Conservation (phyloP, 805 yeast species). For the Ogataea thermomethanolica region DNA sequence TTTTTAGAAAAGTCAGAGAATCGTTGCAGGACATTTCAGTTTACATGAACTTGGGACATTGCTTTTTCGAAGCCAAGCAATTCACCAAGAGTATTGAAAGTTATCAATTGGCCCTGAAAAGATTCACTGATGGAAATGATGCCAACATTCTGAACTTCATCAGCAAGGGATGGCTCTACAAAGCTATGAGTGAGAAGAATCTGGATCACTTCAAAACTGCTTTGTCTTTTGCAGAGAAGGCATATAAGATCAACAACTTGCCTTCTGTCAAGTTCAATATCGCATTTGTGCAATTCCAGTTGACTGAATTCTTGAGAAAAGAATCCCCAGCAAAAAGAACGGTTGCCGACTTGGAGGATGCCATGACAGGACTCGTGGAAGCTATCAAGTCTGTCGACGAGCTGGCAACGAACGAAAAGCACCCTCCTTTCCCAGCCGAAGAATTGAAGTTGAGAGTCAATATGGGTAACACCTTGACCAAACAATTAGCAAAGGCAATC, state of each 20-base stretch:
- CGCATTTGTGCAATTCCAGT: slow-evolving; percentile 79
- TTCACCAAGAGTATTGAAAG: slow-evolving; percentile 83
- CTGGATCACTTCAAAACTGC: slow-evolving; percentile 58
- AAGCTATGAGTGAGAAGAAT: slow-evolving; percentile 69
- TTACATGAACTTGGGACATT: slow-evolving; percentile 84
- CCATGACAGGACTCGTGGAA: slow-evolving; percentile 52
- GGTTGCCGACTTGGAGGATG: slow-evolving; percentile 54
- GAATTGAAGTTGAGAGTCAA: slow-evolving; percentile 85
- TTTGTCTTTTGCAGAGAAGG: slow-evolving; percentile 57
- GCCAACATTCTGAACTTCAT: slow-evolving; percentile 64
- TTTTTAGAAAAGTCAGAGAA: slow-evolving; percentile 85
- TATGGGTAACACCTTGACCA: slow-evolving; percentile 75
- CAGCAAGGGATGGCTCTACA: slow-evolving; percentile 84
- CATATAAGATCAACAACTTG: slow-evolving; percentile 41
- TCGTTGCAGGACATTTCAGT: slow-evolving; percentile 81
- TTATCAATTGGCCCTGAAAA: slow-evolving; percentile 74
- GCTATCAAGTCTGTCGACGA: slow-evolving; percentile 60
- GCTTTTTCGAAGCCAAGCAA: slow-evolving; percentile 76
- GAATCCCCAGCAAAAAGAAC: slow-evolving; percentile 56
- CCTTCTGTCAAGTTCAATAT: slow-evolving; percentile 66
- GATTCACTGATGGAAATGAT: slow-evolving; percentile 62
- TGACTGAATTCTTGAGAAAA: slow-evolving; percentile 78
- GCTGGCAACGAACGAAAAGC: slow-evolving; percentile 49
- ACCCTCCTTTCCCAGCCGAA: slow-evolving; percentile 74
- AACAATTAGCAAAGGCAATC: slow-evolving; percentile 65